These are phyloP conservation scores for Inga laurina DNA, from an alignment of 306 rosid species.

Conservation along the genomic window DNA sequence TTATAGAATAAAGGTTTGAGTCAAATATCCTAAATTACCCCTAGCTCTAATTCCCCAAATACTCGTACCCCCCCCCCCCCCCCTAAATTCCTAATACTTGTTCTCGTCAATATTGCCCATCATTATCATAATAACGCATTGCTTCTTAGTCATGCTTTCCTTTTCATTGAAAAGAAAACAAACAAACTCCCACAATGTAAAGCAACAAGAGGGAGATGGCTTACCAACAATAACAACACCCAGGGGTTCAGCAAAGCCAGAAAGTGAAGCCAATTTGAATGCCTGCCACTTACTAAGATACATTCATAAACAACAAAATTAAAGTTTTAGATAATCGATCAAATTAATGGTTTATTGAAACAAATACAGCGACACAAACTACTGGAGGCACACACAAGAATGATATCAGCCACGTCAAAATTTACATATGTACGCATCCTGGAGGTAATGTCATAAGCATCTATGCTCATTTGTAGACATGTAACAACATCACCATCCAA, in stretches of 20 bases:
- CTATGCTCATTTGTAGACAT: conserved; percentile 5
- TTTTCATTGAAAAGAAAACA: conserved; percentile 8
- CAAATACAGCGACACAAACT: conserved; percentile 22
- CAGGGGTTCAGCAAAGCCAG: conserved; percentile 95
- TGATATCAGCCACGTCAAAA: conserved; percentile 16
- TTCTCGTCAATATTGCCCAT: conserved; percentile 9
- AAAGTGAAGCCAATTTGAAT: conserved; percentile 93
- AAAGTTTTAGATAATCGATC: conserved; percentile 16
- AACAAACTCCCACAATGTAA: conserved; percentile 19
- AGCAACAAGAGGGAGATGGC: conserved; percentile 38
- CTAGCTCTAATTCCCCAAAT: neutral
- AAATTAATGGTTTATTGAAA: conserved; percentile 26
- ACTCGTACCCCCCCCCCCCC: neutral
- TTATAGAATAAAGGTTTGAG: neutral
- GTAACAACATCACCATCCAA: conserved; percentile 23
- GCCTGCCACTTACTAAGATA: conserved; percentile 94
- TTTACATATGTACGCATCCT: conserved; percentile 15
- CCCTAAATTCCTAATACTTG: neutral
- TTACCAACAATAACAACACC: conserved; percentile 94
- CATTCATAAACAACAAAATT: conserved; percentile 25
- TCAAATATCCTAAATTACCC: neutral
- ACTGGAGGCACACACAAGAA: neutral
- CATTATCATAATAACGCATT: conserved; percentile 15
- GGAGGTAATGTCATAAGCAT: conserved; percentile 8
- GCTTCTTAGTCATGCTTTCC: conserved; percentile 13